Percentiles rank a stretch among this genome's conserved stretches.
These are phyloP conservation scores for Blakeslea trispora DNA, from an alignment of 371 early-diverging fungal genomes.

Conservation along the genomic window DNA sequence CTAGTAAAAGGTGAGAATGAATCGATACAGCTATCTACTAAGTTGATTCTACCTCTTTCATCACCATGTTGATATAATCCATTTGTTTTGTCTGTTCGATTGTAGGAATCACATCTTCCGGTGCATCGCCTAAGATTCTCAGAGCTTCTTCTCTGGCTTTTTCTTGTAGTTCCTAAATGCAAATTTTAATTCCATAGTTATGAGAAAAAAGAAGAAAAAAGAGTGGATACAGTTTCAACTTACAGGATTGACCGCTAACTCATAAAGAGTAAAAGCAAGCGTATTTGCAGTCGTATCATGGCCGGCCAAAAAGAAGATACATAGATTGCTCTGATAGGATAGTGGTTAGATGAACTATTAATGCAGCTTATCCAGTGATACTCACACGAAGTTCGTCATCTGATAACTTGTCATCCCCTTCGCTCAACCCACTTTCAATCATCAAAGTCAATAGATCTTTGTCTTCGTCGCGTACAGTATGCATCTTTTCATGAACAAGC, in stretches of 20 bases:
- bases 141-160: conserved; percentile 54
- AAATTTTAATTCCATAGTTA: too few species aligned
- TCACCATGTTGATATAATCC: conserved; percentile 44
- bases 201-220: too few species aligned
- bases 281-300: conserved; percentile 53
- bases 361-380: too few species aligned
- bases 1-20: conserved; percentile 19
- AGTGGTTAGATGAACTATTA: too few species aligned
- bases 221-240: too few species aligned
- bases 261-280: conserved; percentile 42
- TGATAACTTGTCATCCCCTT: conserved; percentile 26
- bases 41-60: conserved; percentile 44
- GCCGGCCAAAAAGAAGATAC: conserved; percentile 44
- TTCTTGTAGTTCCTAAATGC: conserved; percentile 45
- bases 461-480: conserved; percentile 31
- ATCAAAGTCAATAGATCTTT: conserved; percentile 57
- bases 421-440: conserved; percentile 48
- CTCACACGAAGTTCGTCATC: conserved; percentile 46
- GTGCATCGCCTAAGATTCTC: conserved; percentile 49
- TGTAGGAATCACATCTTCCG: conserved; percentile 43
- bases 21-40: too few species aligned
- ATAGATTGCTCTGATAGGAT: conserved; percentile 30
- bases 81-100: conserved; percentile 45
- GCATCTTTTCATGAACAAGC: conserved; percentile 17
- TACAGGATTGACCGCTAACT: conserved; percentile 49